Conservation (phyloP, 2,329 filamentous ascomycete species). For the Fusarium sp. region DNA sequence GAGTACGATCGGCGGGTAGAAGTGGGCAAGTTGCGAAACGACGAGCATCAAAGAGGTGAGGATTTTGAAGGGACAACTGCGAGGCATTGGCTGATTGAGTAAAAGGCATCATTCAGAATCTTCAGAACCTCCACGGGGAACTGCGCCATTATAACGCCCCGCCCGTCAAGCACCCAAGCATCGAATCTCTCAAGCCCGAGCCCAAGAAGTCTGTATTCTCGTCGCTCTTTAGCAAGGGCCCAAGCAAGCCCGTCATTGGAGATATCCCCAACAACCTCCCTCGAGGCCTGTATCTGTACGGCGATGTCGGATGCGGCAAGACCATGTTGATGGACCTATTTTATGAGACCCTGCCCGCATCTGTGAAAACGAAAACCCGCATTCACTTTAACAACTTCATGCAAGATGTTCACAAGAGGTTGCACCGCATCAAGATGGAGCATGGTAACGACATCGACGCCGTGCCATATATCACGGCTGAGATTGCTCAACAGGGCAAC, state of each 20-base stretch:
- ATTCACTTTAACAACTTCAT: constrained; percentile 99
- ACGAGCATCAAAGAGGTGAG: constrained; percentile 88
- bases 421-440: constrained; percentile 90
- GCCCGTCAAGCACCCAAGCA: constrained; percentile 79
- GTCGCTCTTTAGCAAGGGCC: constrained; percentile 69
- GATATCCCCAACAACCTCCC: constrained; percentile 80
- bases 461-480: constrained; percentile 92
- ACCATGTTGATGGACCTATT: constrained; percentile 99
- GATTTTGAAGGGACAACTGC: neutral
- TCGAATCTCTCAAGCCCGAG: constrained; percentile 73
- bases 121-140: constrained; percentile 91
- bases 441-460: constrained; percentile 91
- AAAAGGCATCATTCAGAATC: constrained; percentile 84
- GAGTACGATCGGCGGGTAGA: constrained; percentile 90
- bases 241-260: constrained; percentile 55
- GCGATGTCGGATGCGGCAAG: constrained; percentile 97
- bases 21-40: constrained; percentile 80
- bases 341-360: constrained; percentile 87
- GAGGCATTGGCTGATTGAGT: constrained; percentile 21
- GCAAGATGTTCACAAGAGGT: constrained; percentile 93
- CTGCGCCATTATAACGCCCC: constrained; percentile 80
- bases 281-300: constrained; percentile 92
- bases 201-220: constrained; percentile 66
- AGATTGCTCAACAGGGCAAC: constrained; percentile 85
- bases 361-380: constrained; percentile 84